Evolutionary conservation across 164 flowering plant genomes (phyloP).

Genomic region (Euptelea pleiosperma): DNA sequence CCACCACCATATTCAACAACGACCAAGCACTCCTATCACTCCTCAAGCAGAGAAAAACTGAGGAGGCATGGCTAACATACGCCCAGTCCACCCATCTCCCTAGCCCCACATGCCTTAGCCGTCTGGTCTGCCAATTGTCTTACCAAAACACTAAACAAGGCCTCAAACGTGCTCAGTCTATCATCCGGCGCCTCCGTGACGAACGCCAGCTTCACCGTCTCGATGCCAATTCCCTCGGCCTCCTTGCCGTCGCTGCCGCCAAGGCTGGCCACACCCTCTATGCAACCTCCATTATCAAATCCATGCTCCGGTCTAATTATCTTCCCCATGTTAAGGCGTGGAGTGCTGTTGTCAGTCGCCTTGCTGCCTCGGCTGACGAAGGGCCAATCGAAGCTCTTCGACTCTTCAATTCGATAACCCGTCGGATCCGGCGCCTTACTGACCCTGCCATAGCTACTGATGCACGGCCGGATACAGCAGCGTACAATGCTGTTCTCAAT

Average conservation of each 20-base stretch:
- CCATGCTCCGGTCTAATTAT: constrained; percentile 85
- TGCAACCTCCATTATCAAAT: constrained; percentile 68
- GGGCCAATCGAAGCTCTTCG: constrained; percentile 63
- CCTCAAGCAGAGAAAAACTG: constrained; percentile 77
- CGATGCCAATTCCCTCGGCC: constrained; percentile 91
- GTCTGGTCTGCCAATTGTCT: constrained; percentile 78
- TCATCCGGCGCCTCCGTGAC: constrained; percentile 75
- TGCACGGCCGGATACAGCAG: constrained; percentile 75
- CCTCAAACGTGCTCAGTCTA: constrained; percentile 76
- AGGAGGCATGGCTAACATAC: constrained; percentile 76
- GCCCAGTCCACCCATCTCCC: constrained; percentile 53
- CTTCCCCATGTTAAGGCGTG: constrained; percentile 96
- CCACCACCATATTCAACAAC: constrained; percentile 16
- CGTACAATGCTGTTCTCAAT: constrained; percentile 82
- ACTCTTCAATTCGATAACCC: constrained; percentile 46
- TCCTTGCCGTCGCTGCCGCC: constrained; percentile 75
- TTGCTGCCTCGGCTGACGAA: constrained; percentile 67
- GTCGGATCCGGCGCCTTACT: constrained; percentile 39
- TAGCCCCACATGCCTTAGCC: constrained; percentile 77
- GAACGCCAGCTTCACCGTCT: constrained; percentile 87
- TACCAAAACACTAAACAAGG: constrained; percentile 50
- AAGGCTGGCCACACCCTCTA: constrained; percentile 66
- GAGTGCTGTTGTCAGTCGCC: constrained; percentile 87
- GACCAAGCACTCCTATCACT: constrained; percentile 49
- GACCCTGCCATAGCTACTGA: constrained; percentile 41